Conservation (phyloP, 441 rosid species). For the Theobroma grandiflorum region DNA sequence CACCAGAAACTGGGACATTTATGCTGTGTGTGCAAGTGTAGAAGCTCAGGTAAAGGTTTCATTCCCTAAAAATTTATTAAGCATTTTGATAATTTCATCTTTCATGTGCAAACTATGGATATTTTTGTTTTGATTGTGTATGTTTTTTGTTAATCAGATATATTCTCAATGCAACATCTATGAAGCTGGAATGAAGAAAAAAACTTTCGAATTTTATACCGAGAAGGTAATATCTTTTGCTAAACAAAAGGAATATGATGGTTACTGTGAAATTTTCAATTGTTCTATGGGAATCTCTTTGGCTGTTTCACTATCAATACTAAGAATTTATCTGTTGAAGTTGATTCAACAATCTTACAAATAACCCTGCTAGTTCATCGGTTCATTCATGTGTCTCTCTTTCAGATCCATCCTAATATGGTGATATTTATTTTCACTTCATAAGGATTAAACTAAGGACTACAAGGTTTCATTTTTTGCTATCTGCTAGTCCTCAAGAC, state of each 20-base stretch:
- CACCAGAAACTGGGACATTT: constrained; percentile 71
- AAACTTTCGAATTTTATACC: constrained; percentile 60
- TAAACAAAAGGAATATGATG: not conserved
- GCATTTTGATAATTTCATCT: not conserved
- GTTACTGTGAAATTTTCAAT: not conserved
- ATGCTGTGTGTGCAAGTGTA: constrained; percentile 74
- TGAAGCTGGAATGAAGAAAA: constrained; percentile 69
- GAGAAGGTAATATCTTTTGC: constrained; percentile 59
- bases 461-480: not conserved
- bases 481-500: not conserved
- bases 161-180: constrained; percentile 72
- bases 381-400: not conserved
- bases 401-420: not conserved
- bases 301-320: not conserved
- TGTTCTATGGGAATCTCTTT: not conserved
- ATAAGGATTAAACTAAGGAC: not conserved
- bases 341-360: not conserved
- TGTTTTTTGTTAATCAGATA: constrained; percentile 45
- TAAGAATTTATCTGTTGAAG: not conserved
- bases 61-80: not conserved
- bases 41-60: constrained; percentile 61
- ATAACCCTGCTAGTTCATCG: not conserved
- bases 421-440: not conserved
- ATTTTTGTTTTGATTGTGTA: not conserved
- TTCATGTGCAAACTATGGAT: not conserved